Percentiles rank a stretch among this genome's conserved stretches.
phyloP scores from a whole-genome alignment of 2,329 filamentous ascomycete genomes.

The Atkinsonella texensis region DNA sequence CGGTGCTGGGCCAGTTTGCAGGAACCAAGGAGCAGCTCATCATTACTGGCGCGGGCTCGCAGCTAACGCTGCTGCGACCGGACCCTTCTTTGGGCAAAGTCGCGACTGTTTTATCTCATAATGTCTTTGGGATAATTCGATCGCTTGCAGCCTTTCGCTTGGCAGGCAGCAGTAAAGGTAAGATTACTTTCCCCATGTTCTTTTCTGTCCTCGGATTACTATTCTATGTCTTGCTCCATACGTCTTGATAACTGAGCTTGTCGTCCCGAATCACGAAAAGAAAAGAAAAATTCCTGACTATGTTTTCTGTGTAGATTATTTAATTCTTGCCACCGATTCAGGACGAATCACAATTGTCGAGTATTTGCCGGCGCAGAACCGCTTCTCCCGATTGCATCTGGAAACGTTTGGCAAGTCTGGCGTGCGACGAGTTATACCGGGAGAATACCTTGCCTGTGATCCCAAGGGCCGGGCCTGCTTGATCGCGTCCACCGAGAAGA shows the following conservation, averaged over 20 bases:
- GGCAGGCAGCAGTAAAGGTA: constrained; percentile 93
- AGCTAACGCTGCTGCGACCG: constrained; percentile 75
- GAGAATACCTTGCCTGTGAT: constrained; percentile 91
- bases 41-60: constrained; percentile 82
- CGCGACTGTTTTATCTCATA: constrained; percentile 74
- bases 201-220: not conserved
- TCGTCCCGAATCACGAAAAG: too few species aligned
- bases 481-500: constrained; percentile 92
- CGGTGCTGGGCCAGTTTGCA: constrained; percentile 87
- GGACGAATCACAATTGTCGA: constrained; percentile 90
- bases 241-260: not conserved
- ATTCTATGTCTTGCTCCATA: not conserved
- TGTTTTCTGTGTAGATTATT: constrained; percentile 56
- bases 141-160: constrained; percentile 80
- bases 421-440: constrained; percentile 81
- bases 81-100: constrained; percentile 80
- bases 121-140: constrained; percentile 93
- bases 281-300: constrained; percentile 13
- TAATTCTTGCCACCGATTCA: constrained; percentile 91
- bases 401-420: constrained; percentile 99
- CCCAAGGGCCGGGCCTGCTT: constrained; percentile 92
- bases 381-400: constrained; percentile 78
- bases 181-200: not conserved
- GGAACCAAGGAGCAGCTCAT: constrained; percentile 98
- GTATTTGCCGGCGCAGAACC: constrained; percentile 76